Base-by-base conservation (phyloP, 208 protist genomes). In the Trypanosoma theileri region DNA sequence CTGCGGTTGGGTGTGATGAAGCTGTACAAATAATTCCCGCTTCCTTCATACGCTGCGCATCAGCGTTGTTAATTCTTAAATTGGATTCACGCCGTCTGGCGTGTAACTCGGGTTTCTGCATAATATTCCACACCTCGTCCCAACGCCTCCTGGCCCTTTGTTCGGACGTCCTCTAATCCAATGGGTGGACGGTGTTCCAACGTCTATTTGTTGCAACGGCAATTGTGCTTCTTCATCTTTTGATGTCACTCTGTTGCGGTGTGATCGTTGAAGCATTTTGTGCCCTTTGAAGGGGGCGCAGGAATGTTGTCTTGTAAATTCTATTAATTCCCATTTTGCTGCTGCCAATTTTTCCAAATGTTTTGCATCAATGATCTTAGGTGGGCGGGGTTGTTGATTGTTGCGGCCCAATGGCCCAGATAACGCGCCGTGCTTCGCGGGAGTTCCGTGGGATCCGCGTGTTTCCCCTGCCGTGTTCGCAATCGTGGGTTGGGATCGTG, bases 391-490 rank as follows among this genome's bases (percentile, higher is more conserved):
- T 58, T 68, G 62, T 68, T 68, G 3, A 68, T 57, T 9, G 51
- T 58, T 52, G 14, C 51, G 22, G 10, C 6, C 62, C 62, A 68
- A 0, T n/a, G 4, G 35, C 26, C 4, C 0, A 68, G 31, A 24
- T 68, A 68, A 4, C 50, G 62, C 24, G 58, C 51, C 46, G 62
- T 41, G 51, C 62, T 58, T 44, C 62, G 50, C 14, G 50, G 26
- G 44, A 68, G 41, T 45, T 68, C 35, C 11, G 48, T 22, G 14
- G 51, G 24, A 17, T 68, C 51, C 6, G 50, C 28, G 26, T 46
- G 46, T 22, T 46, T 68, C 44, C 50, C 62, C 4, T 59, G 24
- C 44, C 48, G 62, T 28, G 62, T 57, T 42, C 13, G 14, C 17
- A 68, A 28, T 41, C 28, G 45, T 28, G 35, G 35, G 4, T 68